phyloP scores from a whole-genome alignment of 129 eudicot species.

The Smallanthus sonchifolius region DNA sequence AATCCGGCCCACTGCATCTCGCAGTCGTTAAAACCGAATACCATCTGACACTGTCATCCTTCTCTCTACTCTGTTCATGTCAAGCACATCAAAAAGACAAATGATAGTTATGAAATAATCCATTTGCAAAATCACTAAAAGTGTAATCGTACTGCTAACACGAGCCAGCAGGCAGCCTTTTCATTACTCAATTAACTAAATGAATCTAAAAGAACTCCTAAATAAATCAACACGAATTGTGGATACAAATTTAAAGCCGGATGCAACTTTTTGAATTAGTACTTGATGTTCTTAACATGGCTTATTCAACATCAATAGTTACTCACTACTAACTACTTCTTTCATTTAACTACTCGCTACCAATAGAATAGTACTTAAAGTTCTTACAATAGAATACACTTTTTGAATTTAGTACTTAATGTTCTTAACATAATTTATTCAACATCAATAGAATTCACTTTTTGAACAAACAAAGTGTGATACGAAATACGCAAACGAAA shows the following conservation, averaged over 20 bases:
- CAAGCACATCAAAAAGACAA: slow-evolving; percentile 3
- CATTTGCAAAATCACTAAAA: neutral
- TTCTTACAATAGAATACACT: no score
- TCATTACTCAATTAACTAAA: neutral
- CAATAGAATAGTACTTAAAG: no score
- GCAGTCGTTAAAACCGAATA: slow-evolving; percentile 42
- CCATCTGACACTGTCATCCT: slow-evolving; percentile 43
- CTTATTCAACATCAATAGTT: neutral
- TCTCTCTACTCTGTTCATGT: slow-evolving; percentile 46
- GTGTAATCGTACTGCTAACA: neutral
- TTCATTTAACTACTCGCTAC: no score
- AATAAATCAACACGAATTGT: neutral
- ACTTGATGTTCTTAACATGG: no score
- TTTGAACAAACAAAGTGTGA: neutral
- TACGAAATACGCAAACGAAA: neutral
- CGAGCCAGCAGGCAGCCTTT: neutral
- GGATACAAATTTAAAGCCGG: neutral
- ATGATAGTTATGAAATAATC: neutral
- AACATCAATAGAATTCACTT: neutral
- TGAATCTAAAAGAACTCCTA: neutral
- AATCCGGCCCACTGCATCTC: slow-evolving; percentile 22
- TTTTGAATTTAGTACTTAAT: no score
- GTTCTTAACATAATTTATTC: neutral
- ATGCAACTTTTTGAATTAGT: neutral
- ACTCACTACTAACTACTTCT: no score